phyloP scores from a whole-genome alignment of 208 protist genomes.

The Porcisia hertigi region DNA sequence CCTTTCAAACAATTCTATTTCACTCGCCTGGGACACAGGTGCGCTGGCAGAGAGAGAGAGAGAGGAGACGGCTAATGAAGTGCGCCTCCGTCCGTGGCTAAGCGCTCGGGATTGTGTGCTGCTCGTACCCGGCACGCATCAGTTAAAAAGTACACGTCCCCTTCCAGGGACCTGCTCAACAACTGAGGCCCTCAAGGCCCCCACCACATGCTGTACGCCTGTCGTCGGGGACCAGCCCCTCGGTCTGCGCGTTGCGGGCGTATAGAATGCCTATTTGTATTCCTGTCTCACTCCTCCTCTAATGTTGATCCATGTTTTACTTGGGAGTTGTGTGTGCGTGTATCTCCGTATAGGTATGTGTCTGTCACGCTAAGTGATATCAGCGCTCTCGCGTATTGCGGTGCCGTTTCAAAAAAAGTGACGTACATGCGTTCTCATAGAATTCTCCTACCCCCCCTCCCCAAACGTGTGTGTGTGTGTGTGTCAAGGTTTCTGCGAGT shows the following conservation, averaged over 20 bases:
- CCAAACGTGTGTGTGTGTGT: too few species aligned
- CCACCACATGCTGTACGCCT: not conserved
- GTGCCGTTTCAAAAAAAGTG: not conserved
- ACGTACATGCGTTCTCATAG: too few species aligned
- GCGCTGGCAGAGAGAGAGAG: not conserved
- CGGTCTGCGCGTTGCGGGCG: not conserved
- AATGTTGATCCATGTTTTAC: too few species aligned
- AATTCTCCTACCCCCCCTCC: too few species aligned
- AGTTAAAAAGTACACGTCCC: not conserved
- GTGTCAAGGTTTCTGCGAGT: too few species aligned
- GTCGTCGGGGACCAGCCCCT: not conserved
- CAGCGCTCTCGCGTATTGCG: not conserved
- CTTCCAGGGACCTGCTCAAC: not conserved
- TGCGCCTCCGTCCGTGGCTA: not conserved
- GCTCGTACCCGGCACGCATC: not conserved
- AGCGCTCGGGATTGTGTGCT: not conserved
- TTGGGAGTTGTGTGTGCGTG: not conserved
- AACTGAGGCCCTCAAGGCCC: not conserved
- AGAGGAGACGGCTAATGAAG: not conserved
- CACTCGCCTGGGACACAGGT: not conserved
- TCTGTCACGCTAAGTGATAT: not conserved
- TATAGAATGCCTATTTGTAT: not conserved
- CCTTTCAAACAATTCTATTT: not conserved
- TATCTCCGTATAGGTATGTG: not conserved
- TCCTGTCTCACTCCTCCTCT: not conserved